These are phyloP conservation scores for Fusarium bulbicola DNA, from an alignment of 2,329 filamentous ascomycete genomes.

Conservation along the genomic window DNA sequence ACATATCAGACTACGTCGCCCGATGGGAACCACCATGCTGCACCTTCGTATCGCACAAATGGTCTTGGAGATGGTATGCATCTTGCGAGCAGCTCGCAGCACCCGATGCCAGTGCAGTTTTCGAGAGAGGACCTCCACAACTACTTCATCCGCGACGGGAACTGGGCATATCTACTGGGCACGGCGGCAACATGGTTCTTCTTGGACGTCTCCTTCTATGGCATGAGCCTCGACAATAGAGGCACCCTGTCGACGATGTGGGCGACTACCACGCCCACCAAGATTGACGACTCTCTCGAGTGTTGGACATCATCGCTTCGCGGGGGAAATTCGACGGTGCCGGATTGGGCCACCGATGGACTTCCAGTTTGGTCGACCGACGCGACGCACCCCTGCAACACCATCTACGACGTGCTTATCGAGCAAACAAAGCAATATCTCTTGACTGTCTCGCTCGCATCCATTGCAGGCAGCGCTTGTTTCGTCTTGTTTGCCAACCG, in stretches of 20 bases:
- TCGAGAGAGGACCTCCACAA: constrained; percentile 58
- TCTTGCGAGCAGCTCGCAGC: constrained; percentile 46
- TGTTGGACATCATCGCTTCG: constrained; percentile 59
- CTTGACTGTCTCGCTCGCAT: constrained; percentile 61
- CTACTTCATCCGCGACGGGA: constrained; percentile 57
- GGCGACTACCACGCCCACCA: constrained; percentile 47
- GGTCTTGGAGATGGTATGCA: constrained; percentile 12
- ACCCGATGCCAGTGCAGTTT: constrained; percentile 58
- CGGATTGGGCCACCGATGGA: constrained; percentile 50
- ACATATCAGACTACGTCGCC: constrained; percentile 41
- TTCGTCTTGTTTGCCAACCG: constrained; percentile 59
- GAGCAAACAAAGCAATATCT: constrained; percentile 64
- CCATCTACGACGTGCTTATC: constrained; percentile 61
- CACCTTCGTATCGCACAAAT: constrained; percentile 39
- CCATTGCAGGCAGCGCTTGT: constrained; percentile 59
- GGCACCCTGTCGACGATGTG: constrained; percentile 51
- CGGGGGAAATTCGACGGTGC: constrained; percentile 56
- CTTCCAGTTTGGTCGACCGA: constrained; percentile 62
- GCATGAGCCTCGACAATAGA: constrained; percentile 58
- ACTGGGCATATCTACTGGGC: constrained; percentile 49
- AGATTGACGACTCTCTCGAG: constrained; percentile 50
- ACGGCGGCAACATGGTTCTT: constrained; percentile 62
- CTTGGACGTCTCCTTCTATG: constrained; percentile 65
- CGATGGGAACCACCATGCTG: constrained; percentile 20
- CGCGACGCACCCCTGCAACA: constrained; percentile 57